phyloP scores from a whole-genome alignment of 495 filamentous ascomycete genomes.

The Aspergillus leporis region DNA sequence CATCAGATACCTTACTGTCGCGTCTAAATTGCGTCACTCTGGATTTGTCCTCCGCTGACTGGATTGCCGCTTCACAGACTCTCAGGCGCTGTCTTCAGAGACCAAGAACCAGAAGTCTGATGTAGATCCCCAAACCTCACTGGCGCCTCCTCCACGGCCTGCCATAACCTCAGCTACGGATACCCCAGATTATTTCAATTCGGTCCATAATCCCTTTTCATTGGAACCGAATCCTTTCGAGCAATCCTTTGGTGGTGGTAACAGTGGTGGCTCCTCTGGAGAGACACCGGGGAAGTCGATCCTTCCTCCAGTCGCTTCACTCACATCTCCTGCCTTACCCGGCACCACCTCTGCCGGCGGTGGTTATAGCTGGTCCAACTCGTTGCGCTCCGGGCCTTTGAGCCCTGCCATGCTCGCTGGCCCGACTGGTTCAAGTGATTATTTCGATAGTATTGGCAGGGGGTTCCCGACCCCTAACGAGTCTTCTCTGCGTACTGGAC shows the following conservation, averaged over 20 bases:
- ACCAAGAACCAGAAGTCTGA: constrained; percentile 43
- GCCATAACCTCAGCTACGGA: constrained; percentile 53
- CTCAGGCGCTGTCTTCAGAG: constrained; percentile 42
- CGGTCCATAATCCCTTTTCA: constrained; percentile 62
- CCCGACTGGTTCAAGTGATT: constrained; percentile 73
- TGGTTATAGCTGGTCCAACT: constrained; percentile 79
- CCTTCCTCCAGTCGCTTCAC: constrained; percentile 84
- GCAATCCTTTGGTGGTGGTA: constrained; percentile 72
- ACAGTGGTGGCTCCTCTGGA: constrained; percentile 47
- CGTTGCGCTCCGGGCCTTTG: constrained; percentile 85
- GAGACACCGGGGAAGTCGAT: constrained; percentile 89
- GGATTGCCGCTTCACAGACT: constrained; percentile 35
- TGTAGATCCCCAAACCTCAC: constrained; percentile 49
- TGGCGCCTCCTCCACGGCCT: constrained; percentile 81
- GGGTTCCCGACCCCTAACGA: constrained; percentile 97
- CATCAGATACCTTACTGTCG: constrained; percentile 30
- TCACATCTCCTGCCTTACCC: constrained; percentile 87
- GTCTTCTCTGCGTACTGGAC: constrained; percentile 84
- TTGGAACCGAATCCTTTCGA: constrained; percentile 97
- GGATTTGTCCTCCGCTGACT: constrained; percentile 25
- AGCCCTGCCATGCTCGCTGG: constrained; percentile 98
- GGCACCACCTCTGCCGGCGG: constrained; percentile 61
- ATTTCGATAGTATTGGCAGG: constrained; percentile 77
- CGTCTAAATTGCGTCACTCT: constrained; percentile 18
- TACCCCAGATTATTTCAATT: constrained; percentile 78